Conservation (phyloP, 805 yeast genomes). For the Kuraishia hungarica region DNA sequence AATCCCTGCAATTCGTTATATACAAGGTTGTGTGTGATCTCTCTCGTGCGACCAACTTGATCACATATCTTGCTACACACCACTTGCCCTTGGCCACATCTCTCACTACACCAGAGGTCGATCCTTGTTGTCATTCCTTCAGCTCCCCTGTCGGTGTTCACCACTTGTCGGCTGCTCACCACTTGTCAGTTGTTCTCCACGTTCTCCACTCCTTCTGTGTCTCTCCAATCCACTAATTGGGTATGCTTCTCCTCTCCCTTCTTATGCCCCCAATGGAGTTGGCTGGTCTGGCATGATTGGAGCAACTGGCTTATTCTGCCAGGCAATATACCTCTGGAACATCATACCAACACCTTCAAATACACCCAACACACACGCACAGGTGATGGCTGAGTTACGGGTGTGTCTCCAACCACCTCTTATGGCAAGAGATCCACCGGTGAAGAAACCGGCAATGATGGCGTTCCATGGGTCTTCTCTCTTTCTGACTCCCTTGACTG, state of each 20-base stretch:
- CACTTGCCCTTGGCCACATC: no score
- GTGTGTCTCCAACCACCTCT: conserved; percentile 99
- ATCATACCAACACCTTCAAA: conserved; percentile 98
- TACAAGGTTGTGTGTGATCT: no score
- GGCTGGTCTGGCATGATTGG: conserved; percentile 42
- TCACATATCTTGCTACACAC: no score
- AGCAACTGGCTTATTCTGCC: conserved; percentile 67
- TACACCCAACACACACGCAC: conserved; percentile 94
- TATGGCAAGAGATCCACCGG: conserved; percentile 95
- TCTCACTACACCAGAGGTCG: no score
- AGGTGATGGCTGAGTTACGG: conserved; percentile 91
- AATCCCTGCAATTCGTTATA: background rate
- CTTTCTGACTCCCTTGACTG: conserved; percentile 89
- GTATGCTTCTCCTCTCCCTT: no score
- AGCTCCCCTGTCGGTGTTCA: no score
- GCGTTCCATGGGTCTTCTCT: conserved; percentile 99
- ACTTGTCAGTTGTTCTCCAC: no score
- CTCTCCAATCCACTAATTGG: no score
- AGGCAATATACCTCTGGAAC: conserved; percentile 84
- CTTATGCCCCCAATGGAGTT: conserved; percentile 16
- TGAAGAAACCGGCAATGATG: conserved; percentile 93
- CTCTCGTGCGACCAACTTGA: no score
- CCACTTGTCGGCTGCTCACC: no score
- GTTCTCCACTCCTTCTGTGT: no score
- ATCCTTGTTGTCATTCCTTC: no score